Evolutionary conservation across 139 green algal species (phyloP), one percentile per base, ranked within the genome.

Genomic region (Picochlorum sp.): DNA sequence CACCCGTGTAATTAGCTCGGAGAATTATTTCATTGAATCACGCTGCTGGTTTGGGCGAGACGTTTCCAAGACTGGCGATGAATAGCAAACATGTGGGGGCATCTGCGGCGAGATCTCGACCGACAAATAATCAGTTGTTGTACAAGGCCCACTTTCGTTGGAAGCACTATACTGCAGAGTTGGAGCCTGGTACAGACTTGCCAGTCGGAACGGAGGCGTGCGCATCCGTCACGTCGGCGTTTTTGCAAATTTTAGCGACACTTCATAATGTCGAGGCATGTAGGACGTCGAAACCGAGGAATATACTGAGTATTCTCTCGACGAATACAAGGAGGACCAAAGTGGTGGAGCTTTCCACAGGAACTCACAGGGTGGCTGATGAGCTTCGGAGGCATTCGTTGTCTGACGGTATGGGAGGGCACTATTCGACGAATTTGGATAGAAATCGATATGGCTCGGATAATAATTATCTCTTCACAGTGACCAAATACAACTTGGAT

Each of bases 361-460:
- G 80, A 37, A 96, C 85, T 8, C 88, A 95, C 82, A 18, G 89
- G 30, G 89, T 96, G 3, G 88, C 90, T 4, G 91, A 96, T 30
- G 91, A 97, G 71, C 72, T 96, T 32, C 81, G 81, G 23, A 82
- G 85, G 59, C 90, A 96, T 74, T 92, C 84, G 50, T 72, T 96
- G 13, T 75, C 68, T 7, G 90, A 96, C 62, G 80, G 75, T 23
- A 74, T 84, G 47, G 81, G 82, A 4, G 82, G 84, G 11, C 83
- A 95, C 66, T 97, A 96, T 80, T 88, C 78, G 49, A 96, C 91
- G 14, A 96, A 96, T 82, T 69, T 97, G 41, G 91, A 97, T 80
- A 78, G 91, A 57, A 97, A 97, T 79, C 67, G 91, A 24, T 97
- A 97, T 62, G 91, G 91, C 61, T 85, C 76, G 16, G 91, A 97